Percentiles rank a stretch among this genome's conserved stretches.
Evolutionary conservation across 2,329 filamentous ascomycete species (phyloP).

Genomic region (Chrysoporthe austroafricana): DNA sequence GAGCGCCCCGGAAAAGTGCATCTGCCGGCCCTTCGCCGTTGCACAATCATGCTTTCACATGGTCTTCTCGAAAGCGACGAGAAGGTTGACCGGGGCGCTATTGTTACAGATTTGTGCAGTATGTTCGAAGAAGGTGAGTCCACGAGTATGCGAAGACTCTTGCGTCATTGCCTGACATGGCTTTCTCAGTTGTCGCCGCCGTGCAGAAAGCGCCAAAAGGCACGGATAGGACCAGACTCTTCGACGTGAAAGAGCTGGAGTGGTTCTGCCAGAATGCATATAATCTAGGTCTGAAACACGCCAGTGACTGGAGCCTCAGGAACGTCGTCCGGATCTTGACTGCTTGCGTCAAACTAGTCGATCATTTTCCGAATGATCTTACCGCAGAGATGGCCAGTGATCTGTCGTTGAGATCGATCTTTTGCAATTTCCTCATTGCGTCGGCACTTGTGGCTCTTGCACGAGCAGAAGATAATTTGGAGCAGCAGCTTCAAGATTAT

Average conservation of each 20-base stretch:
- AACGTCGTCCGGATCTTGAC: conserved; percentile 60
- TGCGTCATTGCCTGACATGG: conserved; percentile 11
- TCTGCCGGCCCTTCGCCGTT: conserved; percentile 67
- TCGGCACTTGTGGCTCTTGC: conserved; percentile 56
- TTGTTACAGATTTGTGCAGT: conserved; percentile 56
- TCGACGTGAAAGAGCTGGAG: conserved; percentile 69
- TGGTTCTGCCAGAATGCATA: conserved; percentile 87
- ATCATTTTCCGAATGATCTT: conserved; percentile 53
- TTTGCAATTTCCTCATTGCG: conserved; percentile 71
- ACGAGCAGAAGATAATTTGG: conserved; percentile 53
- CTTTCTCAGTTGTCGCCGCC: conserved; percentile 45
- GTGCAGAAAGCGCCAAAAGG: conserved; percentile 45
- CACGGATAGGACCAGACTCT: conserved; percentile 50
- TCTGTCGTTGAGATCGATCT: conserved; percentile 62
- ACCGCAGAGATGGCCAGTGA: conserved; percentile 48
- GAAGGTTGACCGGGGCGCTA: conserved; percentile 27
- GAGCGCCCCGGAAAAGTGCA: conserved; percentile 54
- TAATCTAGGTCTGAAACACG: conserved; percentile 71
- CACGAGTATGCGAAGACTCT: background rate
- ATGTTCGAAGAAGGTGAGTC: conserved; percentile 50
- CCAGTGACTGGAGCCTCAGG: conserved; percentile 56
- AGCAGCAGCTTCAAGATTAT: conserved; percentile 64
- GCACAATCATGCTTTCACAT: conserved; percentile 56
- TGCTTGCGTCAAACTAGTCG: conserved; percentile 56
- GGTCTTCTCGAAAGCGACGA: conserved; percentile 43